These are phyloP conservation scores for Amauroascus verrucosus DNA, from an alignment of 2,329 filamentous ascomycete genomes.

Conservation along the genomic window DNA sequence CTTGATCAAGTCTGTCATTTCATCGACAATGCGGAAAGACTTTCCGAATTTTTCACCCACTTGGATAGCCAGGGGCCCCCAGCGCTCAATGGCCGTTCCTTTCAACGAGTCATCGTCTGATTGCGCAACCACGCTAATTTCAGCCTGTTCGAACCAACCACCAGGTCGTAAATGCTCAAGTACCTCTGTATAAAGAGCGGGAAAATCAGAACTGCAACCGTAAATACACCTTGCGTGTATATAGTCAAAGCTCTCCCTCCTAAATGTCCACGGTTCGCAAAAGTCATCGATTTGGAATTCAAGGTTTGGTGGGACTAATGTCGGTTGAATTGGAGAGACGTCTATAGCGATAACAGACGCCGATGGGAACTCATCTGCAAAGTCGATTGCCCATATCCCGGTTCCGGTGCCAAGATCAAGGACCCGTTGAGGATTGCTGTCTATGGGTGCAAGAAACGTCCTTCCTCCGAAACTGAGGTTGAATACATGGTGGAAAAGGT, in stretches of 20 bases:
- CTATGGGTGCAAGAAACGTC: slow-evolving; percentile 32
- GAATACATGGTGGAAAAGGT: slow-evolving; percentile 29
- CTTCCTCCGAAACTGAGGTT: slow-evolving; percentile 17
- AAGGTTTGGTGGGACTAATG: slow-evolving; percentile 20
- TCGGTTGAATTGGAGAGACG: slow-evolving; percentile 3
- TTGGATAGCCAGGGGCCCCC: slow-evolving; percentile 10
- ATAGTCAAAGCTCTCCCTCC: slow-evolving; percentile 16
- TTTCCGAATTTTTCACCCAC: slow-evolving; percentile 1
- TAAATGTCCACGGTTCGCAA: slow-evolving; percentile 20
- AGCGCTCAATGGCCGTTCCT: slow-evolving; percentile 22
- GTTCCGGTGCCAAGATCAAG: slow-evolving; percentile 46
- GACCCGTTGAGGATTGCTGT: slow-evolving; percentile 29
- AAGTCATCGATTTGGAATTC: slow-evolving; percentile 21
- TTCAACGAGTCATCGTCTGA: slow-evolving; percentile 31
- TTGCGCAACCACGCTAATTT: slow-evolving; percentile 34
- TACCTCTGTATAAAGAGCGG: slow-evolving; percentile 26
- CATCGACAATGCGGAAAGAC: slow-evolving; percentile 12
- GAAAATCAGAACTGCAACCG: slow-evolving; percentile 17
- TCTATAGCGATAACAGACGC: background rate
- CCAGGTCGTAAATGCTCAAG: slow-evolving; percentile 34
- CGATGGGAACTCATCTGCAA: slow-evolving; percentile 15
- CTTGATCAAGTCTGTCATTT: slow-evolving; percentile 32
- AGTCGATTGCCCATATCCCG: slow-evolving; percentile 25
- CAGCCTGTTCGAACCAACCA: slow-evolving; percentile 42
- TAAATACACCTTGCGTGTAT: slow-evolving; percentile 19